These are phyloP conservation scores for Nemania bipapillata DNA, from an alignment of 2,329 filamentous ascomycete genomes.

Conservation along the genomic window DNA sequence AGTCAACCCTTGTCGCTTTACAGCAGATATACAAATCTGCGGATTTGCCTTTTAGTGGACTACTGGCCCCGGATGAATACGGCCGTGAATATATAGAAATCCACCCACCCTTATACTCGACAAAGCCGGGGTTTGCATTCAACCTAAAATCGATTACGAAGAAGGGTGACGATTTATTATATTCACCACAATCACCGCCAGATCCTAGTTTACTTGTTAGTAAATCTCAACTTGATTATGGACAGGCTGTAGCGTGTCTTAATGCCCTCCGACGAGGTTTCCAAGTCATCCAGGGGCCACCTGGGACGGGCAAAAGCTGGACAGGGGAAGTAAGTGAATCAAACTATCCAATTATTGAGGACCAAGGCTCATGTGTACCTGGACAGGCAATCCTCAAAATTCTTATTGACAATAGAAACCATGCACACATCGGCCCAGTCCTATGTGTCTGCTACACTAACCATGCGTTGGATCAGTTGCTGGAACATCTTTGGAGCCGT, in stretches of 20 bases:
- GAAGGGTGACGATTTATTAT: conserved; percentile 39
- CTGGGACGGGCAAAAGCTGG: conserved; percentile 74
- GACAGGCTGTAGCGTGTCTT: conserved; percentile 63
- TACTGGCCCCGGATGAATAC: conserved; percentile 53
- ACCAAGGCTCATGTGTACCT: conserved; percentile 49
- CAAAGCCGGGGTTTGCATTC: conserved; percentile 61
- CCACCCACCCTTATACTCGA: conserved; percentile 63
- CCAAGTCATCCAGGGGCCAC: conserved; percentile 74
- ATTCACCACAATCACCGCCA: conserved; percentile 24
- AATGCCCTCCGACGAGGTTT: conserved; percentile 63
- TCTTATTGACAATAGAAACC: conserved; percentile 57
- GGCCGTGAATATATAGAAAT: conserved; percentile 32
- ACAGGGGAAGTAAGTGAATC: conserved; percentile 17
- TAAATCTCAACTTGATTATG: conserved; percentile 62
- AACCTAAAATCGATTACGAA: conserved; percentile 53
- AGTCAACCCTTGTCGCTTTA: conserved; percentile 65
- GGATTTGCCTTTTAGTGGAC: conserved; percentile 61
- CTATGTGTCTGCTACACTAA: conserved; percentile 63
- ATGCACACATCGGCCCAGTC: conserved; percentile 60
- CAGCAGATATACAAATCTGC: conserved; percentile 62
- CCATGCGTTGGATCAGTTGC: conserved; percentile 64
- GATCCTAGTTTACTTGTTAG: conserved; percentile 43
- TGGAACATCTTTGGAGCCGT: conserved; percentile 66
- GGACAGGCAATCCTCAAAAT: conserved; percentile 67
- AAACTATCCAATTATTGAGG: not conserved